Evolutionary conservation across 108 stramenopile species (phyloP).

Genomic region (Pseudonitzschia multiseries): DNA sequence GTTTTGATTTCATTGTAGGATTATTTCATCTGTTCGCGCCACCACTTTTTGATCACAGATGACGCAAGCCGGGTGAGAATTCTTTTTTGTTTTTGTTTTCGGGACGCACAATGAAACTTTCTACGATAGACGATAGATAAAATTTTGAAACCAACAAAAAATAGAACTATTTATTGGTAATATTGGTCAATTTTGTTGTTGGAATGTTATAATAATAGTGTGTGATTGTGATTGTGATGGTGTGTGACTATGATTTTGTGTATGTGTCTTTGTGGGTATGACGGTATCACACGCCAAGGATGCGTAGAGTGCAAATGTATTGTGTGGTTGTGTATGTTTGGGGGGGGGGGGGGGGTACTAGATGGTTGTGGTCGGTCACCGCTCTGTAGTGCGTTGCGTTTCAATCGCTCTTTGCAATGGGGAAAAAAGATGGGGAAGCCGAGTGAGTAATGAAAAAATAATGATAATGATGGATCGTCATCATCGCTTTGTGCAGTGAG

Average conservation of each 20-base stretch:
- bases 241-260: background rate
- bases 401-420: background rate
- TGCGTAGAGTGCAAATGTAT: constrained; percentile 10
- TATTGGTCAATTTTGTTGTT: no score
- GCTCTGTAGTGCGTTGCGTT: background rate
- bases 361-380: background rate
- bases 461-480: background rate
- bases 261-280: background rate
- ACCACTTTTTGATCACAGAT: no score
- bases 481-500: background rate
- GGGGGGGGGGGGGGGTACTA: no score
- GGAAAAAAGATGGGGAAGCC: background rate
- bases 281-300: constrained; percentile 25
- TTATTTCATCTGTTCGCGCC: no score
- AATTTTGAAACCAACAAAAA: no score
- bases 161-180: no score
- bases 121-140: no score
- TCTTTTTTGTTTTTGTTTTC: no score
- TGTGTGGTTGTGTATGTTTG: background rate
- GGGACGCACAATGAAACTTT: no score
- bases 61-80: no score
- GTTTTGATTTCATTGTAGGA: no score
- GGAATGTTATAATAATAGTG: no score
- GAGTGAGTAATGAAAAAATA: background rate
- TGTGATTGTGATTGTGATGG: background rate